Evolutionary conservation across 75 land plant genomes (phyloP), one percentile per base, ranked within the genome.

Genomic region (Pinus taeda): DNA sequence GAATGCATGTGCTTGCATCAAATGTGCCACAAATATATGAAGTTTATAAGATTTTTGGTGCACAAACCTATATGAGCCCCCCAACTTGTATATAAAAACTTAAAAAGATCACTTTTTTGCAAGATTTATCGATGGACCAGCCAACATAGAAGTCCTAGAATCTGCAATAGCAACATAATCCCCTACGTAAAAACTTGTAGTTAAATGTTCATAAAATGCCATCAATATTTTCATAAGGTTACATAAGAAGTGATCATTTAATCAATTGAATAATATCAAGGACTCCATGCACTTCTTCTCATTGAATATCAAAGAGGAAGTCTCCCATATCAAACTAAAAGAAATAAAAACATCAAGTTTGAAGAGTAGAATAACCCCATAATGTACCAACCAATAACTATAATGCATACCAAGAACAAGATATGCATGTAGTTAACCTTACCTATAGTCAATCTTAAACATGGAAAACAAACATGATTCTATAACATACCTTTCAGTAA

Each of bases 151-250:
- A 59, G 90, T 93, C 57, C 98, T 96, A 57, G 96, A 95, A 82
- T 95, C 93, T 62, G 78, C 91, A 83, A 93, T 91, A 15, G 93
- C 91, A 74, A 85, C 76, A 87, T 95, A 95, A 30, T 93, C 98
- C 21, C 76, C 86, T 29, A 72, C 85, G 80, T 93, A 95, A 56
- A 89, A 86, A 11, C 92, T 93, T 93, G 83, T 14, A 74, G 45
- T 42, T 29, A 82, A 37, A 12, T 39, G 26, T 15, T 56, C 62
- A 60, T 20, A 60, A 60, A 60, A 20, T 60, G 0, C 22, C 5
- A 20, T 60, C 62, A 60, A 60, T 20, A 6, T 12, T 60, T 18
- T 60, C 62, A 60, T 7, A 60, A 60, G 7, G 12, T 4, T 20
- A 4, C 20, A 20, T 60, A 60, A 60, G n/a, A 60, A 60, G 3